Percentiles rank a stretch among this genome's conserved stretches.
Conservation (phyloP, 2,329 filamentous ascomycete species). For the Didymella arachidicola region DNA sequence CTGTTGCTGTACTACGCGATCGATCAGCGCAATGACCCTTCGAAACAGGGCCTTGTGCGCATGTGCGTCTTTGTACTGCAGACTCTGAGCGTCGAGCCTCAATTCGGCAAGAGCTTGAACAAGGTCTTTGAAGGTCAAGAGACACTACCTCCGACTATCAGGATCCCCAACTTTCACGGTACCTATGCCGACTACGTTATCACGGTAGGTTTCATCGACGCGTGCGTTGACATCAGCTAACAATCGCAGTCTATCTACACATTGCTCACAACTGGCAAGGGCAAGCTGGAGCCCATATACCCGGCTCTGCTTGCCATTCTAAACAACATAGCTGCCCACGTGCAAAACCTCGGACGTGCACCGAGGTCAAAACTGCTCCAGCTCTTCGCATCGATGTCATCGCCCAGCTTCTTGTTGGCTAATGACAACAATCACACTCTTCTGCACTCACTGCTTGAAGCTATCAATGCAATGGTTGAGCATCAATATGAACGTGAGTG, state of each 20-base stretch:
- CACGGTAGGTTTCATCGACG: constrained; percentile 65
- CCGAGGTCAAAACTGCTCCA: constrained; percentile 85
- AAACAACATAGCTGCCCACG: constrained; percentile 88
- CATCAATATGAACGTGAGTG: constrained; percentile 79
- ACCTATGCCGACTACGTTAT: constrained; percentile 94
- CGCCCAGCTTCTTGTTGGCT: constrained; percentile 87
- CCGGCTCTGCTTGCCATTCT: constrained; percentile 90
- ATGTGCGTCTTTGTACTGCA: constrained; percentile 99
- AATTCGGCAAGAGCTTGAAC: constrained; percentile 89
- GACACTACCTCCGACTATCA: constrained; percentile 80
- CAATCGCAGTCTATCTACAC: constrained; percentile 79
- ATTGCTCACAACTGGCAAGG: constrained; percentile 89
- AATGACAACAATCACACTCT: constrained; percentile 91
- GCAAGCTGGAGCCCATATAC: constrained; percentile 88
- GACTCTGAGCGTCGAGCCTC: constrained; percentile 90
- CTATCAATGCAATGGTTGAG: constrained; percentile 88
- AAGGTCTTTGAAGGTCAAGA: constrained; percentile 89
- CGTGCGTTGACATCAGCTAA: constrained; percentile 32
- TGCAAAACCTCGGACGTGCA: constrained; percentile 76
- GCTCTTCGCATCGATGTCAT: constrained; percentile 89
- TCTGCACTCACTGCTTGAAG: constrained; percentile 82
- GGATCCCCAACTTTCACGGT: constrained; percentile 83
- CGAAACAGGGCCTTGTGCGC: constrained; percentile 89
- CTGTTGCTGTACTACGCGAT: constrained; percentile 91
- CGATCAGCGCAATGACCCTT: constrained; percentile 83